Evolutionary conservation across 176 grass and related monocot species (phyloP), one percentile per base, ranked within the genome.

Genomic region (Luzula sylvatica): DNA sequence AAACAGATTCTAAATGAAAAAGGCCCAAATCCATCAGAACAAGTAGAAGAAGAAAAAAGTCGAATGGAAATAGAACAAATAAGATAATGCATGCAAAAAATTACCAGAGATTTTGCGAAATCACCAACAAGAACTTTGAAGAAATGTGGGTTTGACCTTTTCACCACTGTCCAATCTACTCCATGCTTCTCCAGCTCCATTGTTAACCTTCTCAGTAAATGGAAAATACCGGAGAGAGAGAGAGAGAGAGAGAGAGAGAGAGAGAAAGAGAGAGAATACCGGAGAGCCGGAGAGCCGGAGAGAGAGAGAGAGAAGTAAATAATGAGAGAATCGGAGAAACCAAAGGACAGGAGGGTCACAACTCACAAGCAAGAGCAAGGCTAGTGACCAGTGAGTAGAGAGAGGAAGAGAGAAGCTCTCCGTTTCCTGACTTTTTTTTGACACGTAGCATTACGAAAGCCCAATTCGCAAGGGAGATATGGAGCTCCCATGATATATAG

Each of bases 61-160:
- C 9, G 30, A 35, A 35, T 35, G n/a, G 41, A 12, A 15, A 67
- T 13, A 11, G 13, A 29, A 47, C 4, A 13, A 22, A 21, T 28
- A 27, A 24, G 40, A 50, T 50, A 30, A 35, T 30, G 32, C 16
- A 5, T 47, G 3, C 12, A 23, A 11, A 6, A 17, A 75, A 79
- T 89, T 77, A 74, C 90, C 80, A 96, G 55, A 16, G 73, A 70
- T 52, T 82, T 51, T 47, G 62, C 56, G 80, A 73, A 96, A 51
- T 96, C 90, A 21, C 90, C 85, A 17, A 86, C 53, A 21, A 96
- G 80, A 51, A 96, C 77, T 74, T 89, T 96, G 71, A 89, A 96
- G 90, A 96, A 96, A 49, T 86, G 85, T 27, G 77, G 90, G 3
- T 64, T 49, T 46, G 75, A 77, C 74, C 75, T 73, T 50, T 51